Evolutionary conservation across 352 stramenopile species (phyloP).

Genomic region (Globisporangium irregulare): DNA sequence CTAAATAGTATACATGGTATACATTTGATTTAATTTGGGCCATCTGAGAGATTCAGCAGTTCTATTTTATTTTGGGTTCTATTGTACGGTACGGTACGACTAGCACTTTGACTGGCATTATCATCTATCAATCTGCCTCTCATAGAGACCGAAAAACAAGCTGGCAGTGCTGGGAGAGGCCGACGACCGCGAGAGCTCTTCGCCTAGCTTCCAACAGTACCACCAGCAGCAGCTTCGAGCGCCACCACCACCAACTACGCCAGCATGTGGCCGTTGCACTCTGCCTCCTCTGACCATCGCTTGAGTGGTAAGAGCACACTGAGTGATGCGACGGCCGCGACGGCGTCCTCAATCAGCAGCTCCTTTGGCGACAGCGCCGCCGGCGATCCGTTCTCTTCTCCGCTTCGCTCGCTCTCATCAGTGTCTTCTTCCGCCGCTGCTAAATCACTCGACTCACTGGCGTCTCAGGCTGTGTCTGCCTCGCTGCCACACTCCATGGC

Average conservation of each 20-base stretch:
- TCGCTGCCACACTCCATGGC: background rate
- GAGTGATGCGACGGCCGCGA: background rate
- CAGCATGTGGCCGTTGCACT: background rate
- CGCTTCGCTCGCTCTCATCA: background rate
- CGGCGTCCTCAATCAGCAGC: background rate
- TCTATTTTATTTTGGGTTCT: background rate
- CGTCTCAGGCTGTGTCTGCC: background rate
- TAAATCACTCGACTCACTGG: background rate
- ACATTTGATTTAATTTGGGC: too few relatives aligned
- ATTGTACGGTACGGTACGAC: background rate
- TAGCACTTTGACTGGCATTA: background rate
- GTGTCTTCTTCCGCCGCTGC: background rate
- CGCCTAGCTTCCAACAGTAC: background rate
- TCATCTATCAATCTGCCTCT: background rate
- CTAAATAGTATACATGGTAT: too few relatives aligned
- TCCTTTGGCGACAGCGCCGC: conserved; percentile 1
- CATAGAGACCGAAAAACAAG: background rate
- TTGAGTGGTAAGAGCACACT: background rate
- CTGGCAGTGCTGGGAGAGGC: background rate
- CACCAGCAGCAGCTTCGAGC: background rate
- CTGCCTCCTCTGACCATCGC: background rate
- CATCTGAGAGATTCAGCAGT: background rate
- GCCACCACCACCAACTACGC: background rate
- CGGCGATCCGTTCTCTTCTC: background rate
- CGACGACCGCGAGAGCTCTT: background rate